Evolutionary conservation across 768 basidiomycete species (phyloP).

Genomic region (Suillus decipiens): DNA sequence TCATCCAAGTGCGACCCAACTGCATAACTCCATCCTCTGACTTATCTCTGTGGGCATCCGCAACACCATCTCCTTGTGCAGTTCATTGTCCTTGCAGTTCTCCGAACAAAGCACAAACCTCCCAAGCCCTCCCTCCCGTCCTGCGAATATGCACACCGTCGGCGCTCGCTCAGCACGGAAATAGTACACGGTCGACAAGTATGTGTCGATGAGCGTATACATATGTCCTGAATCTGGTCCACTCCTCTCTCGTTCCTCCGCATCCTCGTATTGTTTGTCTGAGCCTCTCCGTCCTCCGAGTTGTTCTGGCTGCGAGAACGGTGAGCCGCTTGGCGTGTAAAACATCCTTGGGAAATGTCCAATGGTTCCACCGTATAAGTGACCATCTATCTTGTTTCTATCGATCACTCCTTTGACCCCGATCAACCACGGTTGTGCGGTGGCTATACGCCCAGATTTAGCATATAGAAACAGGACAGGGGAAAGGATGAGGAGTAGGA

Average conservation of each 20-base stretch:
- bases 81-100: slow-evolving; percentile 7
- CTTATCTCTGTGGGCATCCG: slow-evolving; percentile 20
- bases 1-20: neutral
- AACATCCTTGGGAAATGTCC: slow-evolving; percentile 6
- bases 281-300: slow-evolving; percentile 13
- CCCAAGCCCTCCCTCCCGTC: slow-evolving; percentile 19
- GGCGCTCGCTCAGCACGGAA: too few species aligned
- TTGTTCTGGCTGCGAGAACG: slow-evolving; percentile 9
- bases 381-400: slow-evolving; percentile 2
- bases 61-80: slow-evolving; percentile 23
- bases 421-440: slow-evolving; percentile 21
- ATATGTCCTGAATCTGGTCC: slow-evolving; percentile 4
- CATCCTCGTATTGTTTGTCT: neutral
- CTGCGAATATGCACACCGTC: too few species aligned
- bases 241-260: neutral
- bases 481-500: slow-evolving; percentile 8
- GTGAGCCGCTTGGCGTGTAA: slow-evolving; percentile 10
- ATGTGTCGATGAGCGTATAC: slow-evolving; percentile 21
- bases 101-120: slow-evolving; percentile 26
- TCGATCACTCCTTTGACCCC: slow-evolving; percentile 17
- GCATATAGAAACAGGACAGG: slow-evolving; percentile 15
- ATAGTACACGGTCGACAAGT: slow-evolving; percentile 15
- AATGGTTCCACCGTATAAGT: slow-evolving; percentile 17
- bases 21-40: neutral
- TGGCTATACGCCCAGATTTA: slow-evolving; percentile 18